phyloP scores from a whole-genome alignment of 2,329 filamentous ascomycete genomes.

The Macrophomina pseudophaseolina region DNA sequence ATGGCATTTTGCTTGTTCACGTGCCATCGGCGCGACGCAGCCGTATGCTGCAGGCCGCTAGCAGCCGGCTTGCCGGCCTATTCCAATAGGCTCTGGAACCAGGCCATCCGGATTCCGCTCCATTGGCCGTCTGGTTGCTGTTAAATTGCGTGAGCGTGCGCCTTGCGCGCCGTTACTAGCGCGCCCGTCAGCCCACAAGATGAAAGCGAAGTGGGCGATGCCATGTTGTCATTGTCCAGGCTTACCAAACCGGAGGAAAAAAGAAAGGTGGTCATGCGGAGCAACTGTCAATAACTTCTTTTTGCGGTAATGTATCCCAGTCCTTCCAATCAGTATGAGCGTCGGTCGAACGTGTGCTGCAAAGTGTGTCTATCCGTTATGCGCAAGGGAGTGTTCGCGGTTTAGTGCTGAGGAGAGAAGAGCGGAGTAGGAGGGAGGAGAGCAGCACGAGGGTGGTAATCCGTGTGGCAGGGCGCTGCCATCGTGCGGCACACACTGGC shows the following conservation, averaged over 20 bases:
- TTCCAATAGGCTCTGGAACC: slow-evolving; percentile 20
- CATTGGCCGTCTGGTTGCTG: neutral
- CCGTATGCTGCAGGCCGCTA: slow-evolving; percentile 15
- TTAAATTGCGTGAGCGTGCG: slow-evolving; percentile 7
- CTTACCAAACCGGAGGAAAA: slow-evolving; percentile 1
- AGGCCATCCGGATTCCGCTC: slow-evolving; percentile 8
- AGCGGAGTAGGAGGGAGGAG: slow-evolving; percentile 6
- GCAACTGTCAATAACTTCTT: slow-evolving; percentile 13
- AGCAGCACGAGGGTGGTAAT: neutral
- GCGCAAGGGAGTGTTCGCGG: slow-evolving; percentile 16
- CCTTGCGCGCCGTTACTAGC: slow-evolving; percentile 22
- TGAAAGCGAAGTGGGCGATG: neutral
- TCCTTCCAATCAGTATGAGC: slow-evolving; percentile 13
- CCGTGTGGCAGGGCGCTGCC: slow-evolving; percentile 9
- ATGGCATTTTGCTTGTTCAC: slow-evolving; percentile 15
- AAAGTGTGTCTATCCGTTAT: slow-evolving; percentile 17
- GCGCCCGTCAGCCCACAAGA: slow-evolving; percentile 10
- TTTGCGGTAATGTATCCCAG: neutral
- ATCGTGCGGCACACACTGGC: neutral
- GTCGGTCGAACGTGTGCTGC: slow-evolving; percentile 16
- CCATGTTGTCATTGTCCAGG: slow-evolving; percentile 22
- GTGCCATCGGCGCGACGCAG: slow-evolving; percentile 19
- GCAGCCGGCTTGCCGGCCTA: slow-evolving; percentile 18
- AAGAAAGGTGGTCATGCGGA: slow-evolving; percentile 21
- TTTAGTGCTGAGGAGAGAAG: slow-evolving; percentile 24